Conservation (phyloP, 768 basidiomycete genomes). For the Atractiella rhizophila region DNA sequence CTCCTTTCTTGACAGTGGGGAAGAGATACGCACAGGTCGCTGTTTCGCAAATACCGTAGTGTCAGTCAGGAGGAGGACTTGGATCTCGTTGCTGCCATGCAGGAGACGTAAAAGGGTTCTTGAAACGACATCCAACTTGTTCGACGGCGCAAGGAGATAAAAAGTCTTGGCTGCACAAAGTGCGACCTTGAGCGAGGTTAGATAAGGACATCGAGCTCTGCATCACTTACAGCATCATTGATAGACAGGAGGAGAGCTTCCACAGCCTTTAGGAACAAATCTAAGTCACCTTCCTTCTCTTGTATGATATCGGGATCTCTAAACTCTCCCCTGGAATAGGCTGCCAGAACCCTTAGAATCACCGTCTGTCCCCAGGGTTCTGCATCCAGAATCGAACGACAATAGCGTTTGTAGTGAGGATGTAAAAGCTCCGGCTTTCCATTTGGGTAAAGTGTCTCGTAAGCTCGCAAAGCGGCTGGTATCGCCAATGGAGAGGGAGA, state of each 20-base stretch:
- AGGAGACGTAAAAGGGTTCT: slow-evolving; percentile 51
- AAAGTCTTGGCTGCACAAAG: slow-evolving; percentile 46
- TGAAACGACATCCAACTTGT: slow-evolving; percentile 33
- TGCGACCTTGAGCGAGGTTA: slow-evolving; percentile 34
- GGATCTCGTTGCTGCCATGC: slow-evolving; percentile 40
- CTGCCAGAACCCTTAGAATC: slow-evolving; percentile 44
- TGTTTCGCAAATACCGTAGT: slow-evolving; percentile 37
- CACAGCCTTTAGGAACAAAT: slow-evolving; percentile 41
- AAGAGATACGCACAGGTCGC: slow-evolving; percentile 35
- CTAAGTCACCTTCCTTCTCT: slow-evolving; percentile 40
- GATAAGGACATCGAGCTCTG: not conserved
- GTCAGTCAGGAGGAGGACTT: slow-evolving; percentile 48
- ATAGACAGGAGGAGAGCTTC: slow-evolving; percentile 60
- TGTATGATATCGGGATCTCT: slow-evolving; percentile 8
- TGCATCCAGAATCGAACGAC: slow-evolving; percentile 56
- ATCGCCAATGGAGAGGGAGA: slow-evolving; percentile 68
- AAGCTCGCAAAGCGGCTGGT: slow-evolving; percentile 63
- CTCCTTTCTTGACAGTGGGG: not conserved
- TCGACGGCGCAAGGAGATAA: slow-evolving; percentile 43
- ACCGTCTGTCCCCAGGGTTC: slow-evolving; percentile 93
- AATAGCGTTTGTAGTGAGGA: slow-evolving; percentile 59
- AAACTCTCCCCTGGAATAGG: slow-evolving; percentile 41
- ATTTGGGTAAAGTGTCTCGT: slow-evolving; percentile 62
- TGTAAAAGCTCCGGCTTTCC: slow-evolving; percentile 62
- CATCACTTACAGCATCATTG: slow-evolving; percentile 45